Conservation (phyloP, 371 early-diverging fungal genomes). For the Coemansia sp. region DNA sequence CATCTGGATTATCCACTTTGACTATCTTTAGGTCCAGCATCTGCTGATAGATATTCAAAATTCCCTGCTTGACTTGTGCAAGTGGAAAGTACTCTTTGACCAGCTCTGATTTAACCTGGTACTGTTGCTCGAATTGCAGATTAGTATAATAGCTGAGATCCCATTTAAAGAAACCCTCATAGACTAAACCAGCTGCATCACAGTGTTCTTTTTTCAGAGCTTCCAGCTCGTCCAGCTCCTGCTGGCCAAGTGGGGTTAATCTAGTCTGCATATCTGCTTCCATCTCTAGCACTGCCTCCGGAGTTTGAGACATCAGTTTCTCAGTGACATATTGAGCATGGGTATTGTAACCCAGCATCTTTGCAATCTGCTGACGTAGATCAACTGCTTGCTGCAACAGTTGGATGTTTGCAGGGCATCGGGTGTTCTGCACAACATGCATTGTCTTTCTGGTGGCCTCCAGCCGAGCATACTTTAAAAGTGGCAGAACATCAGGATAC, state of each 20-base stretch:
- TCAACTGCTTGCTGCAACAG: conserved; percentile 51
- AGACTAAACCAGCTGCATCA: no score
- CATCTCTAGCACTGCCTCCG: no score
- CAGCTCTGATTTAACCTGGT: conserved; percentile 65
- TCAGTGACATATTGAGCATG: neutral
- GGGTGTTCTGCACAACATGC: neutral
- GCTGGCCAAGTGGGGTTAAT: conserved; percentile 52
- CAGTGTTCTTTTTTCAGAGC: no score
- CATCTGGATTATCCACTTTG: conserved; percentile 55
- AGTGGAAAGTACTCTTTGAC: conserved; percentile 74
- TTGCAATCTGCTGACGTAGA: conserved; percentile 22
- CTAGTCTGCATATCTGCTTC: conserved; percentile 29
- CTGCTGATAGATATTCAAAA: conserved; percentile 65
- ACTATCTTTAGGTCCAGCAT: conserved; percentile 62
- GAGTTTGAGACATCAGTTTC: neutral
- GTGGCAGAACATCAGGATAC: conserved; percentile 56
- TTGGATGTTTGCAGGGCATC: neutral
- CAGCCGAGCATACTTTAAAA: conserved; percentile 53
- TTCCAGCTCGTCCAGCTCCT: conserved; percentile 50
- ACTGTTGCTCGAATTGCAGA: conserved; percentile 61
- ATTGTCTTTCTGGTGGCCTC: neutral
- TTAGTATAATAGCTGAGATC: conserved; percentile 35
- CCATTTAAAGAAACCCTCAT: no score
- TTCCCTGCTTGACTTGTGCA: conserved; percentile 57
- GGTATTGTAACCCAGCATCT: neutral